Base-by-base conservation (phyloP, 306 rosid genomes). In the Begonia masoniana region DNA sequence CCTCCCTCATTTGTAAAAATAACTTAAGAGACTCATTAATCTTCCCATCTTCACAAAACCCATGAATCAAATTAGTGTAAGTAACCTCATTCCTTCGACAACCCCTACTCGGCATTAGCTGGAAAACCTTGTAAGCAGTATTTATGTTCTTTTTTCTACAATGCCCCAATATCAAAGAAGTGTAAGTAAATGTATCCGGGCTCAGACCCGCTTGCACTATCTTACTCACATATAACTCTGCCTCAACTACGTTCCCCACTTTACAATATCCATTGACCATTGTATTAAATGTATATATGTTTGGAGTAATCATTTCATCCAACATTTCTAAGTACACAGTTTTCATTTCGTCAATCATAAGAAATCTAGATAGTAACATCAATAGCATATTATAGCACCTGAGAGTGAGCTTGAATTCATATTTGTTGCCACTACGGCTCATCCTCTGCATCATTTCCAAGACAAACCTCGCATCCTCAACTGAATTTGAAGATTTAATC, bases 101-200 rank as follows among this genome's bases (percentile, higher is more conserved):
- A 56, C 62, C 62, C 45, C 48, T 61, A 50, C 47, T 56, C 2
- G 67, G 67, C 77, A 83, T 84, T 9, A 64, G 42, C 75, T 56
- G 14, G 58, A 88, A 84, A 50, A 73, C 66, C 54, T 56, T 47
- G 61, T 10, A 56, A 56, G 87, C 94, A 63, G 50, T 62, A 59
- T 60, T 85, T 53, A 81, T 51, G 43, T 50, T 71, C 54, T 64
- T 66, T 56, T 51, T 81, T 62, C 76, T 76, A 68, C 96, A 88
- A 58, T 84, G 77, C 51, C 96, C 88, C 78, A 84, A 55, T 54
- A 88, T 77, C 85, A 88, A 71, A 4, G 94, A 88, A 62, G 85
- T 75, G 61, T 69, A 84, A 0, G 88, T 77, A 72, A 77, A 77
- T 6, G 73, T 57, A 77, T 79, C 91, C 1, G 79, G 81, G 39